Evolutionary conservation across 257 asterid species (phyloP).

Genomic region (Plantago elongata): DNA sequence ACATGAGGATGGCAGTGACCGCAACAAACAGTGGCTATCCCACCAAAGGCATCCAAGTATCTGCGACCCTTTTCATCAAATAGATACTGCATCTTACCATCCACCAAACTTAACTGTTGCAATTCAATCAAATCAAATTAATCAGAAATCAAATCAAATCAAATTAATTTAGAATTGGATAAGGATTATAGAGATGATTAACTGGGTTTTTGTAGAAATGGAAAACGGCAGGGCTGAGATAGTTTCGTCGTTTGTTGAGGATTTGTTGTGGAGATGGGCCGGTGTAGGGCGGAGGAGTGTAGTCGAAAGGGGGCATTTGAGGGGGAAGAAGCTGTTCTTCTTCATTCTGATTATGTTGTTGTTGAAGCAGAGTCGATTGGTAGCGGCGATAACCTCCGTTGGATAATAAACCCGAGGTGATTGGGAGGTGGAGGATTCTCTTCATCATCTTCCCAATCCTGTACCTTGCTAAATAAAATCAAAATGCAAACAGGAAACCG

Average conservation of each 20-base stretch:
- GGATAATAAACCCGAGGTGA: too few species aligned
- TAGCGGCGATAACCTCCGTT: too few species aligned
- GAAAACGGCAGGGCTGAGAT: constrained; percentile 81
- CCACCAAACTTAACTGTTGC: constrained; percentile 69
- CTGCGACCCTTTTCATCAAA: constrained; percentile 76
- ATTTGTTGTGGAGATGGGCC: constrained; percentile 78
- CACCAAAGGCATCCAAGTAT: constrained; percentile 86
- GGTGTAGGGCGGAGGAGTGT: constrained; percentile 75
- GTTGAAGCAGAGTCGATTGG: constrained; percentile 31
- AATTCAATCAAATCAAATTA: background rate
- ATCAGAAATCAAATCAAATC: background rate
- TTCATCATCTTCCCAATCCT: too few species aligned
- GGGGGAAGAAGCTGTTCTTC: constrained; percentile 26
- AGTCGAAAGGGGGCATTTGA: constrained; percentile 79
- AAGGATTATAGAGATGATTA: constrained; percentile 3
- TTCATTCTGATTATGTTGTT: constrained; percentile 32
- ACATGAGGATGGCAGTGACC: constrained; percentile 96
- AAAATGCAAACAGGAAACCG: too few species aligned
- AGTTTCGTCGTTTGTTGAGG: constrained; percentile 52
- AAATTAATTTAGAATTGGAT: background rate
- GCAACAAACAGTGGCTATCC: constrained; percentile 83
- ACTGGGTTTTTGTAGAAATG: constrained; percentile 76
- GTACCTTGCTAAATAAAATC: too few species aligned
- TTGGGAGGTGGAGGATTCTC: too few species aligned
- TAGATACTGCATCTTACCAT: constrained; percentile 91